phyloP scores from a whole-genome alignment of 805 yeast species.

The Ogataea thermomethanolica region DNA sequence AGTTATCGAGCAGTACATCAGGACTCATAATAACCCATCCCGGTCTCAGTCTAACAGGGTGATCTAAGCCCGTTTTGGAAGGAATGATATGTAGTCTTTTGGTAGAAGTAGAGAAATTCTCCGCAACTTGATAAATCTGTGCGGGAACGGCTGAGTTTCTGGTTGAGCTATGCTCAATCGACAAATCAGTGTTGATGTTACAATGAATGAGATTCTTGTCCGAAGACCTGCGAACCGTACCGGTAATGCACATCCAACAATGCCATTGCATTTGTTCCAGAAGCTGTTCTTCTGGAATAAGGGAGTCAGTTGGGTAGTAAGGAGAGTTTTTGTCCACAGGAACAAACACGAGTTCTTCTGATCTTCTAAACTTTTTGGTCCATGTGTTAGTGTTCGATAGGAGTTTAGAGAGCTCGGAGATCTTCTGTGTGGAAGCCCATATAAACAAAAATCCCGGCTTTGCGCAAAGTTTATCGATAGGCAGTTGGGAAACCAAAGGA shows the following conservation, averaged over 20 bases:
- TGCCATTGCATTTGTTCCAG: conserved; percentile 86
- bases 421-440: conserved; percentile 80
- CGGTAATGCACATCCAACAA: conserved; percentile 97
- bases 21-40: conserved; percentile 95
- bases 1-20: conserved; percentile 72
- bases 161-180: conserved; percentile 52
- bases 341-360: conserved; percentile 84
- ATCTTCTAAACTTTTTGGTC: conserved; percentile 71
- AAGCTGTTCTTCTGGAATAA: conserved; percentile 43
- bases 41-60: conserved; percentile 61
- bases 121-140: conserved; percentile 76
- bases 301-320: conserved; percentile 56
- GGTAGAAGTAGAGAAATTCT: conserved; percentile 80
- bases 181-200: conserved; percentile 85
- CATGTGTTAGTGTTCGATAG: conserved; percentile 37
- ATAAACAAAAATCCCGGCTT: conserved; percentile 83
- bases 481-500: conserved; percentile 60
- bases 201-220: conserved; percentile 87
- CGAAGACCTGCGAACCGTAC: conserved; percentile 82
- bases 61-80: conserved; percentile 58
- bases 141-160: conserved; percentile 60
- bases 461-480: conserved; percentile 69
- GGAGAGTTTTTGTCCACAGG: conserved; percentile 65
- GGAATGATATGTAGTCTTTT: conserved; percentile 86
- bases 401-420: conserved; percentile 56